Base-by-base conservation (phyloP, 2,329 filamentous ascomycete species). In the Rhynchosporium graminicola region DNA sequence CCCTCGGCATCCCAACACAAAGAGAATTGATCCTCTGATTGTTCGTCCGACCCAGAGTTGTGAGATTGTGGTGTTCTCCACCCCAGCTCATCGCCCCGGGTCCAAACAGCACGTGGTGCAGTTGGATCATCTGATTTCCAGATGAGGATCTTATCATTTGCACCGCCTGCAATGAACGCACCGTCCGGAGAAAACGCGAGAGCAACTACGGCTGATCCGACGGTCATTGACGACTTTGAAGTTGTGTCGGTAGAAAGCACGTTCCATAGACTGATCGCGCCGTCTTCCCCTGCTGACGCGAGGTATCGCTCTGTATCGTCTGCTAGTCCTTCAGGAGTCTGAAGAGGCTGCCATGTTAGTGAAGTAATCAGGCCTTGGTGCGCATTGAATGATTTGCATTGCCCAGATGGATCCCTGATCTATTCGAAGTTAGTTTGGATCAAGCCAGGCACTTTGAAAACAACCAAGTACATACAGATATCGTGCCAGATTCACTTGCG, bases 131-230 rank as follows among this genome's bases (percentile, higher is more conserved):
- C 84, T 12, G 87, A 81, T 70, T 87, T 87, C 84, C 86, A 88
- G 51, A 88, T 86, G 45, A 87, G 74, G 13, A 88, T 83, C 61
- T 79, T 80, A 40, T 82, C 80, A 26, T 79, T 79, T 0, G 85
- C 87, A 4, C 84, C 85, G 4, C 83, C 85, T 0, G 86, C 86
- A 57, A 88, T 81, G 67, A 86, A 87, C 26, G 80, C 80, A 1
- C 86, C 86, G 63, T 87, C 84, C 0, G 86, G 85, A 0, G 84
- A 87, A 64, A 88, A 87, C 0, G 85, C 79, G 2, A 88, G 76
- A 29, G 82, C 81, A 46, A 86, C 80, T 50, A 87, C 82, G 7
- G 83, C 80, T 1, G 78, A 74, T 20, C 81, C 80, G 82, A 88
- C 87, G 0, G 82, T 87, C 76, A 87, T 81, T 60, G 83, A 84